phyloP scores from a whole-genome alignment of 345 rosid genomes.

The Eucalyptus lansdowneana region DNA sequence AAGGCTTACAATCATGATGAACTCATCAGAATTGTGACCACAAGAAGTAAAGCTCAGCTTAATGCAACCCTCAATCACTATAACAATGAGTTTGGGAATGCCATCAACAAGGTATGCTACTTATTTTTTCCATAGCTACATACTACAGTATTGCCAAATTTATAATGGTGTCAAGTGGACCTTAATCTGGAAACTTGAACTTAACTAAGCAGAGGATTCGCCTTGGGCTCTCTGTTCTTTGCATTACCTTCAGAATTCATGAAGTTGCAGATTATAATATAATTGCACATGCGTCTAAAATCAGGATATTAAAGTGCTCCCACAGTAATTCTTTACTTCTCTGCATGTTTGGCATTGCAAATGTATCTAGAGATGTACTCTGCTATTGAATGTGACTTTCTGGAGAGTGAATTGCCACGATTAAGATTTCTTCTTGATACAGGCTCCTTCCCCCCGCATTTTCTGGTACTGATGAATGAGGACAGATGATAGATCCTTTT shows the following conservation, averaged over 20 bases:
- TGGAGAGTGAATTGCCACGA: neutral
- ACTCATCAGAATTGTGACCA: conserved; percentile 63
- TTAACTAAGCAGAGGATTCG: neutral
- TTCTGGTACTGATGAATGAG: neutral
- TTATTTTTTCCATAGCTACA: neutral
- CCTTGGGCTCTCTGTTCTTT: neutral
- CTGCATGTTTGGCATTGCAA: neutral
- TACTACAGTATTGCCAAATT: neutral
- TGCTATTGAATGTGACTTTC: neutral
- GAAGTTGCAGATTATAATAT: neutral
- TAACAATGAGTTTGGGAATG: conserved; percentile 50
- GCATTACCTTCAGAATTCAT: neutral
- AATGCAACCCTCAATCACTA: conserved; percentile 70
- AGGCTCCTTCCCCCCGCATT: neutral
- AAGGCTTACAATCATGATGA: conserved; percentile 73
- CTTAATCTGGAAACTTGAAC: neutral
- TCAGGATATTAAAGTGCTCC: neutral
- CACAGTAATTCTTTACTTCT: neutral
- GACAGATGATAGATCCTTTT: neutral
- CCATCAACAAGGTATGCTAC: conserved; percentile 58
- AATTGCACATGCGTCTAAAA: neutral
- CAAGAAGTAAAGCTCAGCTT: conserved; percentile 81
- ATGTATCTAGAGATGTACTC: neutral
- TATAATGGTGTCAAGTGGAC: neutral
- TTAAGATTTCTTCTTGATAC: neutral